These are phyloP conservation scores for Alternaria consortialis DNA, from an alignment of 2,329 filamentous ascomycete genomes.

Conservation along the genomic window DNA sequence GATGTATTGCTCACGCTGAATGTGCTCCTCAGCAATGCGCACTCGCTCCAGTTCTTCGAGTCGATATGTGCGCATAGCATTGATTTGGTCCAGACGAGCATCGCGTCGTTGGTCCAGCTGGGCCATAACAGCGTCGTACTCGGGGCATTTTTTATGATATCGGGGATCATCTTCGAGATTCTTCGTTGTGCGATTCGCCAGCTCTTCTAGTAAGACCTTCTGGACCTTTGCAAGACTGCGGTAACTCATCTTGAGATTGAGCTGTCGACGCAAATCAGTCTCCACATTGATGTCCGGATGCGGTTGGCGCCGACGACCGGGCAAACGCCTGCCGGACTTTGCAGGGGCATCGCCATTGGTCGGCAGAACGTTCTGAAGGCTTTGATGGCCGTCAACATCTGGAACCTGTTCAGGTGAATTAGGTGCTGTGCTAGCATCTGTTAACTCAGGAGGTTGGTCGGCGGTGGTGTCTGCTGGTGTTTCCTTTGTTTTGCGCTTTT, in stretches of 20 bases:
- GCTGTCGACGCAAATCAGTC: conserved; percentile 64
- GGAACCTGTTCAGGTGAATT: conserved; percentile 49
- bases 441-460: conserved; percentile 48
- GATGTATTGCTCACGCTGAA: conserved; percentile 48
- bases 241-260: conserved; percentile 72
- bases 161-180: conserved; percentile 65
- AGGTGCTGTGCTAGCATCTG: conserved; percentile 48
- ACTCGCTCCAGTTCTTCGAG: conserved; percentile 50
- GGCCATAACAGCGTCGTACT: conserved; percentile 62
- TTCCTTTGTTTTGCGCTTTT: conserved; percentile 47
- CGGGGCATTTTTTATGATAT: conserved; percentile 62
- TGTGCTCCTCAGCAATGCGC: conserved; percentile 45
- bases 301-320: conserved; percentile 58
- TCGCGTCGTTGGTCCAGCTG: conserved; percentile 62
- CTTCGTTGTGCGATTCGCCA: conserved; percentile 68
- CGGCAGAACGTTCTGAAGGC: conserved; percentile 46
- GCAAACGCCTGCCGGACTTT: conserved; percentile 50
- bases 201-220: conserved; percentile 71
- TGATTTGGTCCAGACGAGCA: conserved; percentile 49
- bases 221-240: conserved; percentile 69
- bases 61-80: conserved; percentile 50
- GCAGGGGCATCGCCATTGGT: conserved; percentile 48
- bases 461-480: conserved; percentile 35
- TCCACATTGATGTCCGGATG: conserved; percentile 58
- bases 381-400: conserved; percentile 44